Evolutionary conservation across 139 green algal genomes (phyloP).

Genomic region (Tetradesmus obliquus): DNA sequence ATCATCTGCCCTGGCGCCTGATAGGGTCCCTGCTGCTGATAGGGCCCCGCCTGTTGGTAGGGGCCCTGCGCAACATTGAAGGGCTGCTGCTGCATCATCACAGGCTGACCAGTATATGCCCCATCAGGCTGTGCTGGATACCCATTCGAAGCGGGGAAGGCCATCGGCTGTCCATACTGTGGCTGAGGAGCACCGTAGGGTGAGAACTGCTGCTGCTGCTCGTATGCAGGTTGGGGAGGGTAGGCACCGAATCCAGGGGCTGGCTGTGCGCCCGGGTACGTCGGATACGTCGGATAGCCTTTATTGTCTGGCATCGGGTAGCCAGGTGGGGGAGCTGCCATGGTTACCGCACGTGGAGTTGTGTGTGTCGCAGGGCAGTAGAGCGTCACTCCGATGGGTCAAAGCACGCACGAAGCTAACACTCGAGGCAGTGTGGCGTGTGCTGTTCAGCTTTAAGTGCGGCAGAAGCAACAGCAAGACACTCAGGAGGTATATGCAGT

Average conservation of each 20-base stretch:
- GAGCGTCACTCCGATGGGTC: not conserved
- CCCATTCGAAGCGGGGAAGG: not conserved
- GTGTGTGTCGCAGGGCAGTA: not conserved
- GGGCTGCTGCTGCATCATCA: conserved; percentile 26
- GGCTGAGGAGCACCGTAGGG: not conserved
- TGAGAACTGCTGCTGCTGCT: not conserved
- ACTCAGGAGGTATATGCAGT: not conserved
- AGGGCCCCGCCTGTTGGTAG: not conserved
- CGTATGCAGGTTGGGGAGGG: conserved; percentile 21
- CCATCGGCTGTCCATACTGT: conserved; percentile 1
- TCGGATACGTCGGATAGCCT: not conserved
- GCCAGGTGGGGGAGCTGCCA: conserved; percentile 25
- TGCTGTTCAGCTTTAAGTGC: too few relatives aligned
- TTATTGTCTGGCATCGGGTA: conserved; percentile 24
- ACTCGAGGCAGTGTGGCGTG: too few relatives aligned
- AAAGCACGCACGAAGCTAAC: not conserved
- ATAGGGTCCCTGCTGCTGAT: not conserved
- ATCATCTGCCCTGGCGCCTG: conserved; percentile 38
- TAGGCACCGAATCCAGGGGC: not conserved
- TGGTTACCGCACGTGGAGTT: not conserved
- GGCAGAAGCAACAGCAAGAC: not conserved
- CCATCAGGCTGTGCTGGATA: not conserved
- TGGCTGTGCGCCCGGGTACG: not conserved
- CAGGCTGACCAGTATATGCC: not conserved
- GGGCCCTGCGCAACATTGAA: not conserved